Base-by-base conservation (phyloP, 352 stramenopile genomes). In the Phytophthora syringae region DNA sequence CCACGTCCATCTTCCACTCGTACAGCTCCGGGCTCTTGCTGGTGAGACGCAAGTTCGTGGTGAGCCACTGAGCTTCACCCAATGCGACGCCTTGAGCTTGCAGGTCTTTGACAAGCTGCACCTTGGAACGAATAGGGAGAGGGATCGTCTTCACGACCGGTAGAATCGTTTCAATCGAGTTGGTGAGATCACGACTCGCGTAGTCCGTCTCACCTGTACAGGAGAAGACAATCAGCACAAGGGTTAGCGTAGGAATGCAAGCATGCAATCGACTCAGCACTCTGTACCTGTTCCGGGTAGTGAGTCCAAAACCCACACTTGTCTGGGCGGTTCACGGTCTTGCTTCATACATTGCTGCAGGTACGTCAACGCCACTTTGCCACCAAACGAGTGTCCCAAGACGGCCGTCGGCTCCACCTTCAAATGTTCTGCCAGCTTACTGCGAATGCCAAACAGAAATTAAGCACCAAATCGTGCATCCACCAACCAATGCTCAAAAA, bases 1-100 rank as follows among this genome's bases (percentile, higher is more conserved):
- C 67, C 1, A 92, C 72, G 59, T 93, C 68, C 84, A 93, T 92
- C 64, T 93, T 94, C 86, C 86, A 94, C 45, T 79, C 77, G 68
- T 92, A 93, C 18, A 82, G 58, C 52, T 93, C 86, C 0, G 79
- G 76, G 16, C 74, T 74, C 44, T 71, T 70, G 32, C 59, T 76
- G 21, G 61, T 78, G 7, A 87, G 51, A 27, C 81, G 83, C 25
- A 94, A 60, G 43, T 94, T 94, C 7, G 84, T 94, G 11, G 86
- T 93, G 30, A 94, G 82, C 86, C 86, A 94, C 59, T 94, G 80
- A 3, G 84, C 84, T 56, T 92, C 82, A 40, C 84, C 82, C 0
- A 88, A 67, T 3, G 70, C 73, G 42, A 93, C 74, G 20, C 84
- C 84, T n/a, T 89, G 74, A 28, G 52, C 58, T 28, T 87, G 80